Evolutionary conservation across 2,329 filamentous ascomycete species (phyloP).

Genomic region (Microcyclospora tardicrescens): DNA sequence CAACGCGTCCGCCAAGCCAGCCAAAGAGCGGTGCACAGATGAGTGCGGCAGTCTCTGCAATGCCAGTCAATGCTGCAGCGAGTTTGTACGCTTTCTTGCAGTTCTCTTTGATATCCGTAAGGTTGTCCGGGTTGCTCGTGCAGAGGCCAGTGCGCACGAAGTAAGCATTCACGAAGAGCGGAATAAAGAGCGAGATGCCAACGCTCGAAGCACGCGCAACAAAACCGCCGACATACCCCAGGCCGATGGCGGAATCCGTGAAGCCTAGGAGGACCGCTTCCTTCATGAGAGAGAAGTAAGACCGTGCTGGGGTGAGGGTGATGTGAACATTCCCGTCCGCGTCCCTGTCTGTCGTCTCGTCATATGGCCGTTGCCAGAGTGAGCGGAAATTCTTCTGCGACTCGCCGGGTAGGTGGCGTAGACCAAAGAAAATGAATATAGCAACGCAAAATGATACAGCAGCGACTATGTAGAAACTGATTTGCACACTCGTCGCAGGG

Average conservation of each 20-base stretch:
- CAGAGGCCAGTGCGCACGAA: slow-evolving; percentile 75
- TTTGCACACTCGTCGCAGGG: slow-evolving; percentile 59
- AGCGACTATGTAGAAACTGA: slow-evolving; percentile 81
- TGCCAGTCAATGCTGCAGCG: slow-evolving; percentile 74
- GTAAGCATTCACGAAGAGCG: slow-evolving; percentile 82
- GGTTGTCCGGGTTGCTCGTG: slow-evolving; percentile 33
- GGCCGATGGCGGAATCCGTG: slow-evolving; percentile 61
- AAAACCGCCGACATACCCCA: slow-evolving; percentile 88
- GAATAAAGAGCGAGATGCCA: slow-evolving; percentile 88
- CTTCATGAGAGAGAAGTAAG: slow-evolving; percentile 31
- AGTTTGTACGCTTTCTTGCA: slow-evolving; percentile 81
- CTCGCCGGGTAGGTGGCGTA: slow-evolving; percentile 57
- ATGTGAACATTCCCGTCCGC: slow-evolving; percentile 14
- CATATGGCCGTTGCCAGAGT: slow-evolving; percentile 24
- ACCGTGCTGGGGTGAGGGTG: slow-evolving; percentile 39
- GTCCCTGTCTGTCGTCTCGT: slow-evolving; percentile 12
- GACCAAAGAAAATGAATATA: slow-evolving; percentile 62
- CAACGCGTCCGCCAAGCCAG: slow-evolving; percentile 59
- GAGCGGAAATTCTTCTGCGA: slow-evolving; percentile 57
- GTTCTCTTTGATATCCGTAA: slow-evolving; percentile 61
- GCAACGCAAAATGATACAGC: slow-evolving; percentile 58
- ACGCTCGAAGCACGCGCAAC: slow-evolving; percentile 91
- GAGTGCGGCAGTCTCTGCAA: slow-evolving; percentile 75
- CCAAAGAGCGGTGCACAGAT: slow-evolving; percentile 79
- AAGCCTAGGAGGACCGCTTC: slow-evolving; percentile 48